Conservation (phyloP, 306 rosid genomes). For the Lotus japonicus region DNA sequence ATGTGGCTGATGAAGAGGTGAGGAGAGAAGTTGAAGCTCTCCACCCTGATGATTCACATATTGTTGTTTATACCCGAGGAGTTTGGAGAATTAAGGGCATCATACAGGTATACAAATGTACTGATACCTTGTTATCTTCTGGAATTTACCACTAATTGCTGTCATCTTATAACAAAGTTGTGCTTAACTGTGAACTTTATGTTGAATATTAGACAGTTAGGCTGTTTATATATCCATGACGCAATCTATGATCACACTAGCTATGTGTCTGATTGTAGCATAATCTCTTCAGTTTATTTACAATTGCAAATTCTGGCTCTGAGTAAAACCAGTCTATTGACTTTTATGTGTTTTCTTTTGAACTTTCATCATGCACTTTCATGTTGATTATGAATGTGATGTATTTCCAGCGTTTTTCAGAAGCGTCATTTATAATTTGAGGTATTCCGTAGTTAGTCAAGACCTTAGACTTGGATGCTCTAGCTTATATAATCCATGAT, state of each 20-base stretch:
- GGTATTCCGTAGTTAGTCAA: background rate
- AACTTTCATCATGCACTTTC: background rate
- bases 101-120: conserved; percentile 62
- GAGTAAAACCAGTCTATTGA: background rate
- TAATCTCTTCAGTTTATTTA: background rate
- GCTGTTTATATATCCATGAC: background rate
- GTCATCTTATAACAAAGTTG: no score
- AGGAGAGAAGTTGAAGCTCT: conserved; percentile 89
- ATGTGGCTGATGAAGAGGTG: conserved; percentile 82
- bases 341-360: background rate
- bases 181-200: background rate
- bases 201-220: background rate
- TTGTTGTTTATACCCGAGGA: conserved; percentile 72
- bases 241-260: background rate
- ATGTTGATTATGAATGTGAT: background rate
- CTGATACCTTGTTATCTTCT: background rate
- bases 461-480: background rate
- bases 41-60: conserved; percentile 85
- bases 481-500: background rate
- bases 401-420: background rate
- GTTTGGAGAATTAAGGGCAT: conserved; percentile 98
- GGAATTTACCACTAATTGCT: background rate
- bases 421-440: background rate
- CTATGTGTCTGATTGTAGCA: background rate
- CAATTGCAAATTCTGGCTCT: background rate